A percentile compares a stretch with the other conserved stretches of the same genome.
phyloP scores from a whole-genome alignment of 345 rosid genomes.

The Lenwebbia sp. region DNA sequence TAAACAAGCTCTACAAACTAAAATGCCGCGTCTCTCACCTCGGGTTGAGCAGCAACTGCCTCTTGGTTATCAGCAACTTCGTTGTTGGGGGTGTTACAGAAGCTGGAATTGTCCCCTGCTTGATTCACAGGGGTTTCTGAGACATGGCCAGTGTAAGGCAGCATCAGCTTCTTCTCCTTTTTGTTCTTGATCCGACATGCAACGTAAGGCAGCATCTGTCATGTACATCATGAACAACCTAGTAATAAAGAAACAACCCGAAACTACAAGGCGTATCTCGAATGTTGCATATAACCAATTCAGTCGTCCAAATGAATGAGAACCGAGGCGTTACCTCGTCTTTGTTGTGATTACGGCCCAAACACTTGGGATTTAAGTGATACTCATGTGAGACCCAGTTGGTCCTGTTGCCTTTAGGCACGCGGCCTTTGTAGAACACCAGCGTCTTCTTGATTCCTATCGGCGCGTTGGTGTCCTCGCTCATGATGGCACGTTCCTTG shows the following conservation, averaged over 20 bases:
- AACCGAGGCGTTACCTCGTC: not conserved
- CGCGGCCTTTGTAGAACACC: constrained; percentile 13
- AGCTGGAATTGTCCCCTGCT: not conserved
- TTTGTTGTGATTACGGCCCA: not conserved
- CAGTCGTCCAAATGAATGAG: not conserved
- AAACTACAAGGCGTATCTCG: not conserved
- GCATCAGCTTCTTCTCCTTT: not conserved
- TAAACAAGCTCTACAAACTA: not conserved
- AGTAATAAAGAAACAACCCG: not conserved
- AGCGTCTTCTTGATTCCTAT: constrained; percentile 35
- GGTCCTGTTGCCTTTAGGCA: constrained; percentile 1
- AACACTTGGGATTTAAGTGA: not conserved
- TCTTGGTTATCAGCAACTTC: not conserved
- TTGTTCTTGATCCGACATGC: not conserved
- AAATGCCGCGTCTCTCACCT: not conserved
- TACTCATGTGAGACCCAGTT: constrained; percentile 32
- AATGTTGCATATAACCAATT: not conserved
- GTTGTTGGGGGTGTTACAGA: not conserved
- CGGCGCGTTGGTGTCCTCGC: not conserved
- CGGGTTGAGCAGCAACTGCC: not conserved
- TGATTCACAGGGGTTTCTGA: not conserved
- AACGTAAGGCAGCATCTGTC: not conserved
- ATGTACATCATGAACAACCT: not conserved
- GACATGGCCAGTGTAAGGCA: not conserved
- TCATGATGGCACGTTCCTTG: constrained; percentile 1